These are phyloP conservation scores for Phoenix dactylifera DNA, from an alignment of 176 grass and related monocot species.

Conservation along the genomic window DNA sequence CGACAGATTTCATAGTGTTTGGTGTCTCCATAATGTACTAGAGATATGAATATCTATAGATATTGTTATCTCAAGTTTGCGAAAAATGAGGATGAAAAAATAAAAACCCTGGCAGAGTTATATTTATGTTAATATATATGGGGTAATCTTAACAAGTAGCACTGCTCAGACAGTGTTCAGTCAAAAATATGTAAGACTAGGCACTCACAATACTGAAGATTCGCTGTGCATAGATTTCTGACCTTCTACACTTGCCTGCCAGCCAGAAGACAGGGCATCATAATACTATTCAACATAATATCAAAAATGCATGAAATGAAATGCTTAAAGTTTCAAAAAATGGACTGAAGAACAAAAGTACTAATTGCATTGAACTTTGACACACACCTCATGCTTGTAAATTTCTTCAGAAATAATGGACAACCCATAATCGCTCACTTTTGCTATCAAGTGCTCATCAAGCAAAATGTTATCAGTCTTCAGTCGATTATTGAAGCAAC, in stretches of 20 bases:
- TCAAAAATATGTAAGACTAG: background rate
- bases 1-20: too few relatives aligned
- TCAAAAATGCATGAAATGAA: background rate
- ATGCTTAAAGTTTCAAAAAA: background rate
- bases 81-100: too few relatives aligned
- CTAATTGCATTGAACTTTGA: background rate
- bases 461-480: slow-evolving; percentile 69
- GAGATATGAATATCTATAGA: background rate
- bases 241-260: slow-evolving; percentile 47
- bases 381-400: slow-evolving; percentile 71
- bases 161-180: too few relatives aligned
- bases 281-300: slow-evolving; percentile 13
- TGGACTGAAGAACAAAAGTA: too few relatives aligned
- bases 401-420: slow-evolving; percentile 90
- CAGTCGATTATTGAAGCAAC: slow-evolving; percentile 81
- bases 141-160: too few relatives aligned
- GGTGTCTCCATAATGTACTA: background rate
- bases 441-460: slow-evolving; percentile 68
- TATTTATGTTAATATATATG: too few relatives aligned
- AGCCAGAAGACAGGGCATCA: slow-evolving; percentile 4
- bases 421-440: slow-evolving; percentile 90
- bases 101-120: too few relatives aligned
- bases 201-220: slow-evolving; percentile 48
- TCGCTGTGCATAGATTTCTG: slow-evolving; percentile 34
- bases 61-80: too few relatives aligned